Percentiles rank a stretch among this genome's conserved stretches.
phyloP scores from a whole-genome alignment of 306 rosid species.

The Macrotyloma uniflorum region DNA sequence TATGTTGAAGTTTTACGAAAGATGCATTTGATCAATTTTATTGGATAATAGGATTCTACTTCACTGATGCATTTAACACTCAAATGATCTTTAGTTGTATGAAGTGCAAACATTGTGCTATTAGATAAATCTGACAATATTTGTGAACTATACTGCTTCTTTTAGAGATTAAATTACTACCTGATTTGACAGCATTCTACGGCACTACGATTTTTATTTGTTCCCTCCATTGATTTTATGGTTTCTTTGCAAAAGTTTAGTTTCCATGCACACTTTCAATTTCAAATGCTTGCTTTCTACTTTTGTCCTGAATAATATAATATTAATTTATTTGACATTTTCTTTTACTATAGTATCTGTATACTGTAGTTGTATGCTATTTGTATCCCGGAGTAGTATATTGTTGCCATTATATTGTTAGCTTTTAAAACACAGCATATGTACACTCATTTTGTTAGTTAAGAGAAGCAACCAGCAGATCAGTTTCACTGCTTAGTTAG shows the following conservation, averaged over 20 bases:
- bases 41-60: constrained; percentile 20
- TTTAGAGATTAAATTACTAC: neutral
- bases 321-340: neutral
- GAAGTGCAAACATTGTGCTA: constrained; percentile 5
- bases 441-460: neutral
- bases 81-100: constrained; percentile 15
- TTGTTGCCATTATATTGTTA: neutral
- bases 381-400: neutral
- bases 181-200: neutral
- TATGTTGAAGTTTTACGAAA: constrained; percentile 21
- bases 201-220: neutral
- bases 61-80: neutral
- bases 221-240: constrained; percentile 12
- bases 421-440: neutral
- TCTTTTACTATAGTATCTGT: neutral
- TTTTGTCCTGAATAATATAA: neutral
- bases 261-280: constrained; percentile 1
- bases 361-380: neutral
- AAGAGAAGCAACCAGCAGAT: neutral
- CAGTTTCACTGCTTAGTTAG: neutral
- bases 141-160: neutral
- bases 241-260: constrained; percentile 15
- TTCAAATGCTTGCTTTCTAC: constrained; percentile 17
- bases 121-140: constrained; percentile 9
- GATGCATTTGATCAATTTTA: constrained; percentile 11